A percentile compares a stretch with the other conserved stretches of the same genome.
Evolutionary conservation across 139 green algal genomes (phyloP).

Genomic region (Coelastrella sp.): DNA sequence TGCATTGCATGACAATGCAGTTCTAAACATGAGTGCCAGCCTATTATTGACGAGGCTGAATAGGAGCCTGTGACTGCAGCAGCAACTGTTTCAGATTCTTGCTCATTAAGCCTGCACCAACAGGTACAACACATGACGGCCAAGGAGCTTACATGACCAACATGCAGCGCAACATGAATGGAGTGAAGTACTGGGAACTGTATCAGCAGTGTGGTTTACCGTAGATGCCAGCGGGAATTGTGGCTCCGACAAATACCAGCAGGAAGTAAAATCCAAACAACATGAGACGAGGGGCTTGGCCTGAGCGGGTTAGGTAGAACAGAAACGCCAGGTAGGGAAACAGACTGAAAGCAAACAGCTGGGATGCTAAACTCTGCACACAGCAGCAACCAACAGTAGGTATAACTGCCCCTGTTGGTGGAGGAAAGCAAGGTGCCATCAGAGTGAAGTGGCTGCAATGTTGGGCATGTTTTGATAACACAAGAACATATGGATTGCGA

Average conservation of each 20-base stretch:
- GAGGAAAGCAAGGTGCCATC: neutral
- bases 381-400: neutral
- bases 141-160: neutral
- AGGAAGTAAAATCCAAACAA: constrained; percentile 98
- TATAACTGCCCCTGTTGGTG: neutral
- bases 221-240: constrained; percentile 95
- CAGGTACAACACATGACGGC: neutral
- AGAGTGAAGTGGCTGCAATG: too few relatives aligned
- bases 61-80: neutral
- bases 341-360: constrained; percentile 90
- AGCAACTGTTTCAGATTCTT: neutral
- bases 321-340: constrained; percentile 97
- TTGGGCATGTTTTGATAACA: too few relatives aligned
- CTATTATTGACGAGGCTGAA: neutral
- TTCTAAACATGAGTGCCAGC: too few relatives aligned
- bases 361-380: constrained; percentile 64
- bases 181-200: neutral
- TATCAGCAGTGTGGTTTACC: constrained; percentile 57
- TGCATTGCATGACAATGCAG: constrained; percentile 55
- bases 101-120: neutral
- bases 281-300: constrained; percentile 74
- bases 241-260: constrained; percentile 95
- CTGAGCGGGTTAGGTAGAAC: constrained; percentile 81
- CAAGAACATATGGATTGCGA: neutral
- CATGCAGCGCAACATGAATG: neutral